Conservation (phyloP, 2,329 filamentous ascomycete genomes). For the Chlorencoelia australis region DNA sequence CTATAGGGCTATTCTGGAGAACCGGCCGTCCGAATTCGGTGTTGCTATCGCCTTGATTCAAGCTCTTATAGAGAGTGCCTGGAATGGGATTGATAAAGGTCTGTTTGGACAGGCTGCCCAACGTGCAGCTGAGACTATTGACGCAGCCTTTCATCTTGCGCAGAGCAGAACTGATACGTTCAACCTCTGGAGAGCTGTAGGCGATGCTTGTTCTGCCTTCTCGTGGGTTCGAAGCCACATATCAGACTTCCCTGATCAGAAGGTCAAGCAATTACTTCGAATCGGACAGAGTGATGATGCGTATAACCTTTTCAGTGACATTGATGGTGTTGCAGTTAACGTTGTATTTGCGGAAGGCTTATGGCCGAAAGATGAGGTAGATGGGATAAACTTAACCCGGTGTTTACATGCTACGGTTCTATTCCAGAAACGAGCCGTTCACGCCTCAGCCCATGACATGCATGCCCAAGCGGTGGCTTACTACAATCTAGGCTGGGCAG, state of each 20-base stretch:
- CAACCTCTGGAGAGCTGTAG: conserved; percentile 91
- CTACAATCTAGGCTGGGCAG: conserved; percentile 94
- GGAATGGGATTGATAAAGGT: conserved; percentile 68
- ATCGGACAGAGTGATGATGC: conserved; percentile 38
- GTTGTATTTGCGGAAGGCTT: conserved; percentile 27
- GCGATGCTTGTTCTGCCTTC: conserved; percentile 79
- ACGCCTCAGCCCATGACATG: conserved; percentile 59
- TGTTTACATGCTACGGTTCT: conserved; percentile 66
- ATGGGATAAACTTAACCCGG: conserved; percentile 38
- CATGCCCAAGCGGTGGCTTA: conserved; percentile 93
- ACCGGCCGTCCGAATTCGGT: conserved; percentile 67
- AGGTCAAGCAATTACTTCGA: conserved; percentile 49
- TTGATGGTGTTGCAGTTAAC: conserved; percentile 52
- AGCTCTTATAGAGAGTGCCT: conserved; percentile 73
- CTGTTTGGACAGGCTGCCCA: conserved; percentile 75
- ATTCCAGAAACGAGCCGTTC: conserved; percentile 77
- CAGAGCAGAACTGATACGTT: conserved; percentile 60
- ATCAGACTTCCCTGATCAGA: conserved; percentile 48
- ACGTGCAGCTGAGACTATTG: conserved; percentile 58
- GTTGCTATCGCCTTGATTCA: conserved; percentile 83
- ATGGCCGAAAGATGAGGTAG: conserved; percentile 24
- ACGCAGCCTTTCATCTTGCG: conserved; percentile 53
- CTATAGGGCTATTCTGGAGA: conserved; percentile 62
- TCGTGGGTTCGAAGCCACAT: conserved; percentile 64
- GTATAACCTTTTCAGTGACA: conserved; percentile 53